Conservation (phyloP, 345 rosid species). For the Eucalyptus erythrocorys region DNA sequence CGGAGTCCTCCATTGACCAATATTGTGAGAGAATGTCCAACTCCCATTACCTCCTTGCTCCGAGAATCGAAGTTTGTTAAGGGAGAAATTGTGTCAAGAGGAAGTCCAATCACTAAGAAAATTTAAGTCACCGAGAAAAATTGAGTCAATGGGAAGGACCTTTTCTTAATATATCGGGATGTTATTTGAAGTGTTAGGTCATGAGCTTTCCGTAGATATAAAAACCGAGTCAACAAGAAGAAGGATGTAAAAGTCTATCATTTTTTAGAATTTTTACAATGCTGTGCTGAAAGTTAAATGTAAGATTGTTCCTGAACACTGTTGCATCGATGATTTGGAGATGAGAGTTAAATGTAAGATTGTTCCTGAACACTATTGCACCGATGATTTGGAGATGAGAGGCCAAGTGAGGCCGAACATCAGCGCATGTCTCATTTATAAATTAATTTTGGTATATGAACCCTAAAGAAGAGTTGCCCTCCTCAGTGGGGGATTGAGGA, state of each 20-base stretch:
- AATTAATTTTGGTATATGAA: too few species aligned
- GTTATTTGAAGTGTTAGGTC: not conserved
- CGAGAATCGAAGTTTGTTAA: conserved; percentile 58
- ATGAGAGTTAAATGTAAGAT: too few species aligned
- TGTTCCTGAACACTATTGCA: too few species aligned
- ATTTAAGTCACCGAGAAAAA: not conserved
- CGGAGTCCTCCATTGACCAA: conserved; percentile 68
- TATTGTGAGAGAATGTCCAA: conserved; percentile 82
- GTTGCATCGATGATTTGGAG: too few species aligned
- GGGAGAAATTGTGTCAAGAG: conserved; percentile 20
- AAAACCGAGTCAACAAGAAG: not conserved
- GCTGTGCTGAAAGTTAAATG: too few species aligned
- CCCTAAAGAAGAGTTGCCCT: too few species aligned
- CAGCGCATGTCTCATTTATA: too few species aligned
- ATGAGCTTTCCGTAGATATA: not conserved
- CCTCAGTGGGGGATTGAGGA: accelerated
- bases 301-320: too few species aligned
- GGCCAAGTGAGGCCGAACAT: too few species aligned
- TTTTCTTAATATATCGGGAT: too few species aligned
- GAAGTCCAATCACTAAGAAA: conserved; percentile 65
- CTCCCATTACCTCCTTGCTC: conserved; percentile 93
- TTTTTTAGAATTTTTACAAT: not conserved
- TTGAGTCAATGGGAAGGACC: not conserved
- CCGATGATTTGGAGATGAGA: too few species aligned
- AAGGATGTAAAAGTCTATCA: not conserved